These are phyloP conservation scores for Raphanus raphanistrum DNA, from an alignment of 345 rosid species.

Conservation along the genomic window DNA sequence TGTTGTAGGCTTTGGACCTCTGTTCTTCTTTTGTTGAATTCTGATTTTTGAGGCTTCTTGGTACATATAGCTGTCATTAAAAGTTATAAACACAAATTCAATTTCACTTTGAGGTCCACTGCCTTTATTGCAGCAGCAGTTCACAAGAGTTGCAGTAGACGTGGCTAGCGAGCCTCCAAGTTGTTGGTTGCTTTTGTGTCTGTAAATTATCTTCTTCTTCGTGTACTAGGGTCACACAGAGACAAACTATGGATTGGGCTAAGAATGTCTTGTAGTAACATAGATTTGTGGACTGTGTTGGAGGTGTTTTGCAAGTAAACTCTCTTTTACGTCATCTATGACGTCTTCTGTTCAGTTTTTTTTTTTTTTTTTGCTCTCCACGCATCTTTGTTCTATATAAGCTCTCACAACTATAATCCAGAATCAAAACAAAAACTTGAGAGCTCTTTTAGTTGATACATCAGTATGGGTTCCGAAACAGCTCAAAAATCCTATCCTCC, in stretches of 20 bases:
- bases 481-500: neutral
- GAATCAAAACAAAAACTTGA: neutral
- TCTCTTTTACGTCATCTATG: constrained; percentile 29
- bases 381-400: constrained; percentile 9
- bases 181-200: constrained; percentile 9
- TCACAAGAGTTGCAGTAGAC: neutral
- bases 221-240: constrained; percentile 1
- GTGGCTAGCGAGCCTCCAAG: constrained; percentile 16
- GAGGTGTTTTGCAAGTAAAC: constrained; percentile 10
- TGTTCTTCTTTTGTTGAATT: neutral
- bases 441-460: neutral
- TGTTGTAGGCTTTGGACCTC: constrained; percentile 9
- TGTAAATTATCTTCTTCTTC: neutral
- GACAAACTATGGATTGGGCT: constrained; percentile 22
- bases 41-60: neutral
- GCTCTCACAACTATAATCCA: neutral
- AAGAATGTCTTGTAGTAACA: constrained; percentile 15
- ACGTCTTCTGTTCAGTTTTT: constrained; percentile 1
- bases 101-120: constrained; percentile 24
- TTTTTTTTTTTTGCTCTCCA: neutral
- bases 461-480: neutral
- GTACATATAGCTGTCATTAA: neutral
- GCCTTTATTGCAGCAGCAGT: neutral
- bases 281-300: neutral
- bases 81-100: neutral